phyloP scores from a whole-genome alignment of 345 rosid genomes.

The Salix suchowensis region DNA sequence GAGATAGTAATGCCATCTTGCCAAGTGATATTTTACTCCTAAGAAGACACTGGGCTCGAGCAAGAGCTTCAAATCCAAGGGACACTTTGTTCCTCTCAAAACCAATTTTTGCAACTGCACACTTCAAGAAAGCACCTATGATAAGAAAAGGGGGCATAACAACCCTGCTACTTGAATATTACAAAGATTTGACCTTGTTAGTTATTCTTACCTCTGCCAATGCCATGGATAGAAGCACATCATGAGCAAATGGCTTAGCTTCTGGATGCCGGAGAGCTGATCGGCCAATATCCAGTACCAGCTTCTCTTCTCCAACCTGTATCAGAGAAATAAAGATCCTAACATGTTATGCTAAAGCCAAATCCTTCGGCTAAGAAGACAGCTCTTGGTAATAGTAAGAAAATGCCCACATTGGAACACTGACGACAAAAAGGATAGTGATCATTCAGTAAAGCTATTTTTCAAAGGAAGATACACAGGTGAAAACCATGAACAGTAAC shows the following conservation, averaged over 20 bases:
- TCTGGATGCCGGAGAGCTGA: conserved; percentile 73
- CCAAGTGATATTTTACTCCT: conserved; percentile 77
- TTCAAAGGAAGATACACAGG: background rate
- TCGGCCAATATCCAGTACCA: conserved; percentile 72
- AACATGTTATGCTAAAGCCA: conserved; percentile 11
- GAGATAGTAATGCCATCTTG: conserved; percentile 64
- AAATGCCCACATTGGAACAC: background rate
- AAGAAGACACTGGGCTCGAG: conserved; percentile 82
- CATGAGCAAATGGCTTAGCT: conserved; percentile 77
- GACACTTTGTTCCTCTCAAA: conserved; percentile 84
- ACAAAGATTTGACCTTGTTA: conserved; percentile 25
- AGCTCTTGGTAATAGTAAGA: background rate
- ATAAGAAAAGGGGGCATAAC: conserved; percentile 61
- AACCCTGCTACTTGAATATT: conserved; percentile 35
- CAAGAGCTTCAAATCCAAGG: conserved; percentile 97
- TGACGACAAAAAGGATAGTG: background rate
- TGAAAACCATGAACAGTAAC: background rate
- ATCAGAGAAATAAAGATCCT: conserved; percentile 17
- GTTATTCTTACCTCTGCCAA: conserved; percentile 79
- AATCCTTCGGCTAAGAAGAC: background rate
- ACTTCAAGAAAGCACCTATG: conserved; percentile 78
- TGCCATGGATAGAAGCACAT: conserved; percentile 85
- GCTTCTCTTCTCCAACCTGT: conserved; percentile 85
- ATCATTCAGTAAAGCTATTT: background rate
- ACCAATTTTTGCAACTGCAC: conserved; percentile 80